Evolutionary conservation across 352 stramenopile species (phyloP).

Genomic region (Globisporangium cederbergense): DNA sequence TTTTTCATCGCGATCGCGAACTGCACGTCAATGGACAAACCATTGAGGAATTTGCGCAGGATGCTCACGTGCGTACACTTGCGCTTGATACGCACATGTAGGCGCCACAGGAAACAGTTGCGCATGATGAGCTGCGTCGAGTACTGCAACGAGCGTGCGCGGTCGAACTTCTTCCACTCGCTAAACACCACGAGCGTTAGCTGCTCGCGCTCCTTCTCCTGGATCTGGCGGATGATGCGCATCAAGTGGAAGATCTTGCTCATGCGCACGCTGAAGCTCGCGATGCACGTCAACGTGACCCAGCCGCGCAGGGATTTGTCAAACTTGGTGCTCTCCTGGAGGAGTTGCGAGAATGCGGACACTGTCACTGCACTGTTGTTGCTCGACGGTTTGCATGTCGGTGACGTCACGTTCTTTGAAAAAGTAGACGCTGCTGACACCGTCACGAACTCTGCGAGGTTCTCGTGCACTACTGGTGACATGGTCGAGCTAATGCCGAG

Average conservation of each 20-base stretch:
- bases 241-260: conserved; percentile 24
- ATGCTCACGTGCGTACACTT: conserved; percentile 31
- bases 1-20: conserved; percentile 64
- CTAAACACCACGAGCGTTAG: conserved; percentile 32
- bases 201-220: conserved; percentile 24
- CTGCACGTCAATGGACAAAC: conserved; percentile 54
- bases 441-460: background rate
- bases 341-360: background rate
- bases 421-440: background rate
- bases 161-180: conserved; percentile 37
- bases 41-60: conserved; percentile 40
- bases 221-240: conserved; percentile 22
- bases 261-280: conserved; percentile 38
- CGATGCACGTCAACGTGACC: conserved; percentile 37
- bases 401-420: background rate
- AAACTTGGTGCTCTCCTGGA: conserved; percentile 1
- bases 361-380: background rate
- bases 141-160: conserved; percentile 20
- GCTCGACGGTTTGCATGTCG: background rate
- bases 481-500: conserved; percentile 16
- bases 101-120: conserved; percentile 35
- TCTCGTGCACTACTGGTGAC: background rate
- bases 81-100: conserved; percentile 36
- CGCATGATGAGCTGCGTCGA: conserved; percentile 29
- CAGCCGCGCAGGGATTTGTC: conserved; percentile 26